These are phyloP conservation scores for Verticillium nubilum DNA, from an alignment of 2,329 filamentous ascomycete genomes.

Conservation along the genomic window DNA sequence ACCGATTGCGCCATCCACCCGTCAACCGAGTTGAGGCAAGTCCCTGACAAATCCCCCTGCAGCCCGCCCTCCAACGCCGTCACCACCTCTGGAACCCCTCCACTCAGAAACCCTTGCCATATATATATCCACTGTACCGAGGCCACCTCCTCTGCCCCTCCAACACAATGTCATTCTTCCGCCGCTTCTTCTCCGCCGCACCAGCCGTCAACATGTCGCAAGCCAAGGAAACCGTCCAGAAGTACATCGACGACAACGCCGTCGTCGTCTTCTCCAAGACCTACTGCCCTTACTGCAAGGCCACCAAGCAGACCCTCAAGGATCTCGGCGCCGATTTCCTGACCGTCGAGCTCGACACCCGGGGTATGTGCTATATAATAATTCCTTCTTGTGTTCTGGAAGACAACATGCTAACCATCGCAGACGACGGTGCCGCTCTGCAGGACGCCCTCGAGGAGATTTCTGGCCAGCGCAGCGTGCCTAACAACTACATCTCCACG, in stretches of 20 bases:
- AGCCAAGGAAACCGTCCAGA: conserved; percentile 76
- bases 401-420: conserved; percentile 12
- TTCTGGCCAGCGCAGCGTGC: conserved; percentile 80
- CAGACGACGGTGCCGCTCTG: conserved; percentile 77
- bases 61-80: conserved; percentile 2
- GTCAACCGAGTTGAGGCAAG: not conserved
- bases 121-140: not conserved
- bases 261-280: conserved; percentile 97
- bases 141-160: not conserved
- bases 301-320: conserved; percentile 70
- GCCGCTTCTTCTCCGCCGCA: conserved; percentile 62
- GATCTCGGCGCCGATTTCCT: conserved; percentile 67
- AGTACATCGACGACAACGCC: conserved; percentile 82
- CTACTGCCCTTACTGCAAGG: conserved; percentile 88
- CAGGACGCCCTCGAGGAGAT: conserved; percentile 79
- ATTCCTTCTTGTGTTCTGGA: not conserved
- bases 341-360: conserved; percentile 77
- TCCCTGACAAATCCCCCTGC: not conserved
- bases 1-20: not conserved
- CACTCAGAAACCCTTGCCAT: not conserved
- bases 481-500: conserved; percentile 89
- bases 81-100: not conserved
- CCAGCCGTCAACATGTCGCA: conserved; percentile 70
- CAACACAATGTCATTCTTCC: conserved; percentile 57
- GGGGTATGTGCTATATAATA: conserved; percentile 52